Evolutionary conservation across 2,329 filamentous ascomycete species (phyloP).

Genomic region (Pestalotiopsis sp.): DNA sequence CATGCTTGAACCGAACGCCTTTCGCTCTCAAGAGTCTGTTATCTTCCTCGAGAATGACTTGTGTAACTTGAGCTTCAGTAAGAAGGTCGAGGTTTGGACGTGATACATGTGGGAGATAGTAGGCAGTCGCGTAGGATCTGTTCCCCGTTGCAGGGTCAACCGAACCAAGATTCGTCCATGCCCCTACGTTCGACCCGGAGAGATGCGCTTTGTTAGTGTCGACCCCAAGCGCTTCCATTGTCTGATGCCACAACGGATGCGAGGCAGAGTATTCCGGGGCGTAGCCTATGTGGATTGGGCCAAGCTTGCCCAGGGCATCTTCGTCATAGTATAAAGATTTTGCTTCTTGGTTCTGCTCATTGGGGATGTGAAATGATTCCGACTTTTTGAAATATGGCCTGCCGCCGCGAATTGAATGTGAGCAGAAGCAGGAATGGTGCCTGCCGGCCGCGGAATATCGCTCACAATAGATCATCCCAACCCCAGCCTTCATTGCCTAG

Average conservation of each 20-base stretch:
- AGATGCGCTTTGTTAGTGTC: conserved; percentile 37
- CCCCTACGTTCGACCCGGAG: conserved; percentile 41
- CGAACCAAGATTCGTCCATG: conserved; percentile 38
- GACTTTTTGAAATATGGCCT: conserved; percentile 54
- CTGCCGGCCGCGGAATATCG: background rate
- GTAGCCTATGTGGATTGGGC: conserved; percentile 53
- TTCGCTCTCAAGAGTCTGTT: conserved; percentile 30
- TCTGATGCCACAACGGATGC: conserved; percentile 48
- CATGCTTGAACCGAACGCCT: conserved; percentile 44
- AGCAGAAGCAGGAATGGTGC: background rate
- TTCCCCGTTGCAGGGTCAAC: conserved; percentile 33
- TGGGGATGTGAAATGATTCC: conserved; percentile 48
- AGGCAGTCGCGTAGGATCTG: conserved; percentile 44
- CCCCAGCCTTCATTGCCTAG: conserved; percentile 63
- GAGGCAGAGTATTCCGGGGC: conserved; percentile 39
- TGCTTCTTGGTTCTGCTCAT: conserved; percentile 32
- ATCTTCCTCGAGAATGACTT: conserved; percentile 44
- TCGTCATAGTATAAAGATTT: conserved; percentile 41
- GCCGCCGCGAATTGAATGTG: background rate
- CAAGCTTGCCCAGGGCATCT: conserved; percentile 43
- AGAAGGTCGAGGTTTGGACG: conserved; percentile 50
- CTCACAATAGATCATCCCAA: conserved; percentile 48
- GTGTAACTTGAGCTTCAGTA: conserved; percentile 45
- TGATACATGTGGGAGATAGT: conserved; percentile 36
- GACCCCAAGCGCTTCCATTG: conserved; percentile 38